A percentile compares a stretch with the other conserved stretches of the same genome.
Conservation (phyloP, 2,329 filamentous ascomycete genomes). For the Aspergillus floridensis region DNA sequence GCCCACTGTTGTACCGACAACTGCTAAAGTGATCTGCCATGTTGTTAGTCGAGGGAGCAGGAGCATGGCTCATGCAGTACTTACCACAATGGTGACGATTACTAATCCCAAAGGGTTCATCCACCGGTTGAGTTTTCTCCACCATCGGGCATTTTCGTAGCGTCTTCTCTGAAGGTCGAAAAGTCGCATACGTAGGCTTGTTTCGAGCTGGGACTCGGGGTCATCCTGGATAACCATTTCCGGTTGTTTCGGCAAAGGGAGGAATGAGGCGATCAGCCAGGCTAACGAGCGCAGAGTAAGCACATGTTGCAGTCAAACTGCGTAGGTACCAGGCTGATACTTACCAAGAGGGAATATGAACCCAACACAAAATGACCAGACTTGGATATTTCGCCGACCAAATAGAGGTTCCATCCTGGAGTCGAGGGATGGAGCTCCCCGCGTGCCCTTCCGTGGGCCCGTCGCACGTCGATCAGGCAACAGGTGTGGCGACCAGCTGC, state of each 20-base stretch:
- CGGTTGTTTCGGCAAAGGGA: slow-evolving; percentile 66
- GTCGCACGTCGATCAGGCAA: slow-evolving; percentile 60
- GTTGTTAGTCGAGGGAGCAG: slow-evolving; percentile 6
- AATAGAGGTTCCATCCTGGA: slow-evolving; percentile 62
- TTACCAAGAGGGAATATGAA: slow-evolving; percentile 73
- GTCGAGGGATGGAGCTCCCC: slow-evolving; percentile 70
- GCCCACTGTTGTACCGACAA: slow-evolving; percentile 33
- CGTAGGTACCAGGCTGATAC: slow-evolving; percentile 25
- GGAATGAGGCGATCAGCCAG: slow-evolving; percentile 75
- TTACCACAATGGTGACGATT: slow-evolving; percentile 55
- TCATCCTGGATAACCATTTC: slow-evolving; percentile 52
- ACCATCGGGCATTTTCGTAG: slow-evolving; percentile 62
- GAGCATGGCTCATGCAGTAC: slow-evolving; percentile 23
- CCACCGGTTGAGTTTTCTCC: slow-evolving; percentile 61
- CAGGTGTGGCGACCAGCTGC: slow-evolving; percentile 72
- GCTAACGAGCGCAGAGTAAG: slow-evolving; percentile 45
- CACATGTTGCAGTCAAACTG: background rate
- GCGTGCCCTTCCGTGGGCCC: slow-evolving; percentile 56
- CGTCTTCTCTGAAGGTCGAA: slow-evolving; percentile 48
- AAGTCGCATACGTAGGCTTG: slow-evolving; percentile 46
- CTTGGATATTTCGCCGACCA: slow-evolving; percentile 69
- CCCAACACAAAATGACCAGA: slow-evolving; percentile 70
- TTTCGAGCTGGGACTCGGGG: slow-evolving; percentile 39
- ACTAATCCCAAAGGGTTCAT: slow-evolving; percentile 59
- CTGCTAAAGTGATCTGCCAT: slow-evolving; percentile 29